These are phyloP conservation scores for Thalassiosira exigua DNA, from an alignment of 352 stramenopile species.

Conservation along the genomic window DNA sequence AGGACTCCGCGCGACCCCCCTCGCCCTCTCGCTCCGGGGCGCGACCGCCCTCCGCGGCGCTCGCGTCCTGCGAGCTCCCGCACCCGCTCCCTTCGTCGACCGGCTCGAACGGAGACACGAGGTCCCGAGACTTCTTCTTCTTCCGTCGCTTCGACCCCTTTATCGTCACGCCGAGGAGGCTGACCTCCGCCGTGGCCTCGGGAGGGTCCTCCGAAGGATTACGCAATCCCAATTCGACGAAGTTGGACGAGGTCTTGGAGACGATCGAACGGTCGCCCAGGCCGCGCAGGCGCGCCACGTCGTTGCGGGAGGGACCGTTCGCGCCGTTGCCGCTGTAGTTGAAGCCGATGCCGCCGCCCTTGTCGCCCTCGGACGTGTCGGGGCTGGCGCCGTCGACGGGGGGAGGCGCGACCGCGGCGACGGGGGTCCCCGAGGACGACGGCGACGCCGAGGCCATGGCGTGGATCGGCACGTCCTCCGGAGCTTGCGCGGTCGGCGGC, in stretches of 20 bases:
- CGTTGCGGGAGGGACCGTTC: background rate
- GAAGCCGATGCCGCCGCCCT: constrained; percentile 43
- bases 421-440: background rate
- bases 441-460: no score
- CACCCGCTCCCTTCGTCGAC: constrained; percentile 30
- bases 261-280: constrained; percentile 7
- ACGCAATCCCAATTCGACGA: constrained; percentile 39
- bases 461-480: background rate
- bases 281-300: background rate
- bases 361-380: constrained; percentile 49
- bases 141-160: constrained; percentile 46
- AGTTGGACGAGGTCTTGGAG: constrained; percentile 47
- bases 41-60: background rate
- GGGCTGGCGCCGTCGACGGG: constrained; percentile 25
- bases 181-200: background rate
- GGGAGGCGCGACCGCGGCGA: background rate
- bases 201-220: constrained; percentile 9
- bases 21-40: background rate
- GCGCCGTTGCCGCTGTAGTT: constrained; percentile 14
- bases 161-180: constrained; percentile 46
- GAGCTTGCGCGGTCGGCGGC: background rate
- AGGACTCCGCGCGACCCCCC: background rate
- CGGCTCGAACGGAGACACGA: constrained; percentile 36
- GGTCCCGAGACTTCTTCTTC: constrained; percentile 36
- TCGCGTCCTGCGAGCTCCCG: background rate